A percentile compares a stretch with the other conserved stretches of the same genome.
Conservation (phyloP, 768 basidiomycete species). For the Suillus ampliporus region DNA sequence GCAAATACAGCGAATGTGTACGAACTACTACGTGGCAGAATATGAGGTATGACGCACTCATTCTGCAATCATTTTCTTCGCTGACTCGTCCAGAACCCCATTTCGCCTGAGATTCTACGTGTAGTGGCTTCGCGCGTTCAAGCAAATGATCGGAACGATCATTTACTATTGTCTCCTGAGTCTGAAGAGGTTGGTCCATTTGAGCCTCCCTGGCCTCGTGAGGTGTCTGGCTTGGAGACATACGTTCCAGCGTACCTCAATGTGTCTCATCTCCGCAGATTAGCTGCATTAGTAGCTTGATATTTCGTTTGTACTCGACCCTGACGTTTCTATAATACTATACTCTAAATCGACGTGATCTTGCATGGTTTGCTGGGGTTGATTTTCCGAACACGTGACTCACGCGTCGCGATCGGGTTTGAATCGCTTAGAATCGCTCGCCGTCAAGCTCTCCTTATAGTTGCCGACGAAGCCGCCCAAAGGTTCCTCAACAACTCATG, state of each 20-base stretch:
- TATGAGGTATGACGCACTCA: constrained; percentile 74
- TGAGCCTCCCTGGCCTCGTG: constrained; percentile 91
- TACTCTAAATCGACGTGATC: constrained; percentile 1
- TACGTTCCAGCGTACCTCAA: constrained; percentile 93
- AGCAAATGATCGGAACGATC: constrained; percentile 96
- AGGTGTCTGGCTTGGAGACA: constrained; percentile 95
- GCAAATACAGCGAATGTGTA: constrained; percentile 99
- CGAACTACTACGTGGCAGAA: constrained; percentile 98
- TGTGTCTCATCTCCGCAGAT: constrained; percentile 85
- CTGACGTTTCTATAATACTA: constrained; percentile 7
- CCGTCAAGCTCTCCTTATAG: too few species aligned
- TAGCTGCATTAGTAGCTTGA: constrained; percentile 86
- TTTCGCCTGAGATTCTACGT: constrained; percentile 95
- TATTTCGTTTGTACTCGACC: constrained; percentile 15
- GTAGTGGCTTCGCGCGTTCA: constrained; percentile 96
- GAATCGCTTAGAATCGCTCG: too few species aligned
- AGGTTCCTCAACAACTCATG: too few species aligned
- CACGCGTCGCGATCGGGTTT: too few species aligned
- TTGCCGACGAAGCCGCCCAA: too few species aligned
- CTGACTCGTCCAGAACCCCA: constrained; percentile 72
- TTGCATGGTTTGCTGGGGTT: too few species aligned
- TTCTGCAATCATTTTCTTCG: constrained; percentile 2
- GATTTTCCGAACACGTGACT: too few species aligned
- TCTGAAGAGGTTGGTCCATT: constrained; percentile 97
- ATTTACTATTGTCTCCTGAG: constrained; percentile 93